phyloP scores from a whole-genome alignment of 768 basidiomycete genomes.

The Arthromyces matolae region DNA sequence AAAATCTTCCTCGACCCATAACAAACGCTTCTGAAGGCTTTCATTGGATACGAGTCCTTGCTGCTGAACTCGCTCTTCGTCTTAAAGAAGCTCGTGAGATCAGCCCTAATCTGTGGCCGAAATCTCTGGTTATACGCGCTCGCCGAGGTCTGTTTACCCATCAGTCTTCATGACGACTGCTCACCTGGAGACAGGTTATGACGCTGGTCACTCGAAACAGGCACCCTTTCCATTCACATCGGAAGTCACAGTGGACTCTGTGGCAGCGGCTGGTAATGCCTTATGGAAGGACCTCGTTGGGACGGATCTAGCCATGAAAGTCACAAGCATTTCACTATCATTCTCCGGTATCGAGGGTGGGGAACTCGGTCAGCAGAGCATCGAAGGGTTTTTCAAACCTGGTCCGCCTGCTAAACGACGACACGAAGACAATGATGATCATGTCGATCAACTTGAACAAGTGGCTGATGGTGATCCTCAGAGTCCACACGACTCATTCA shows the following conservation, averaged over 20 bases:
- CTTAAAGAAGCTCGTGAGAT: conserved; percentile 76
- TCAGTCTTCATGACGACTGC: not conserved
- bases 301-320: conserved; percentile 47
- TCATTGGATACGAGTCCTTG: conserved; percentile 90
- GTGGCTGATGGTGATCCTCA: conserved; percentile 3
- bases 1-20: conserved; percentile 82
- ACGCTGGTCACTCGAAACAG: conserved; percentile 74
- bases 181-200: too few species aligned
- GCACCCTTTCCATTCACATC: conserved; percentile 81
- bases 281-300: conserved; percentile 89
- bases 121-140: conserved; percentile 77
- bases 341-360: conserved; percentile 76
- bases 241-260: conserved; percentile 69
- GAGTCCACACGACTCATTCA: too few species aligned
- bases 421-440: conserved; percentile 27
- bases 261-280: conserved; percentile 71
- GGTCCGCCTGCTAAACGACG: conserved; percentile 36
- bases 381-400: conserved; percentile 79
- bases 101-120: conserved; percentile 84
- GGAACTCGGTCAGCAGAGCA: conserved; percentile 79
- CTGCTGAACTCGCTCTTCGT: conserved; percentile 84
- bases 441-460: conserved; percentile 10
- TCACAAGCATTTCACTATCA: conserved; percentile 68
- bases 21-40: conserved; percentile 70
- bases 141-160: conserved; percentile 54